These are phyloP conservation scores for Cinchona pubescens DNA, from an alignment of 257 asterid genomes.

Conservation along the genomic window DNA sequence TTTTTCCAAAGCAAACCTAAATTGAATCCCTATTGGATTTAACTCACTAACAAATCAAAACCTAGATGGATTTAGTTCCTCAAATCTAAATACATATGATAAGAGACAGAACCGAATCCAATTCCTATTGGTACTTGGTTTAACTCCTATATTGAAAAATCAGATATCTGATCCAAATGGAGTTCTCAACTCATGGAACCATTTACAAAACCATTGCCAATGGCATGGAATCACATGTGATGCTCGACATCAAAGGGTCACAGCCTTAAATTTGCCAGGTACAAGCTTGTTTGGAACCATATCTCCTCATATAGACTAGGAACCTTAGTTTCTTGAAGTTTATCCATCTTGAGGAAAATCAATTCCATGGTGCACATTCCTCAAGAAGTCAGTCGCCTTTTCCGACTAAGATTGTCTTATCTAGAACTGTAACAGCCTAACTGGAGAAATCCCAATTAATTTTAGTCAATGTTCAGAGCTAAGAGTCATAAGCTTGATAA, in stretches of 20 bases:
- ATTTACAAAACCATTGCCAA: conserved; percentile 13
- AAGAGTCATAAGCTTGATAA: conserved; percentile 18
- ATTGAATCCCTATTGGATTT: too few species aligned
- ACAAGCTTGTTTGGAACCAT: conserved; percentile 28
- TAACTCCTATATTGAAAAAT: too few species aligned
- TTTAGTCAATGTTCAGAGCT: conserved; percentile 21
- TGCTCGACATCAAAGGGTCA: conserved; percentile 20
- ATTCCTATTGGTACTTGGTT: too few species aligned
- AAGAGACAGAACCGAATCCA: too few species aligned
- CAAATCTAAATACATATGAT: too few species aligned
- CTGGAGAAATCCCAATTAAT: conserved; percentile 33
- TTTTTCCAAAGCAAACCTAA: too few species aligned
- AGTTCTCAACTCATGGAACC: too few species aligned
- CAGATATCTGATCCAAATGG: conserved; percentile 8
- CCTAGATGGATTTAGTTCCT: too few species aligned
- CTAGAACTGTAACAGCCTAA: conserved; percentile 21
- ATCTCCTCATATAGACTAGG: conserved; percentile 35
- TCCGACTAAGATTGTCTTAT: conserved; percentile 8
- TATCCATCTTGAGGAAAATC: too few species aligned
- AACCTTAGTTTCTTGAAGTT: conserved; percentile 33
- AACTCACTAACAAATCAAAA: too few species aligned
- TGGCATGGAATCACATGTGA: conserved; percentile 30
- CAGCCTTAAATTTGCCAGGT: conserved; percentile 17
- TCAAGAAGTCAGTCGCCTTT: conserved; percentile 25
- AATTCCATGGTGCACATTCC: conserved; percentile 33